Evolutionary conservation across 1,284 basidiomycete genomes (phyloP), one percentile per base, ranked within the genome.

Genomic region (Cutaneotrichosporon curvatum): DNA sequence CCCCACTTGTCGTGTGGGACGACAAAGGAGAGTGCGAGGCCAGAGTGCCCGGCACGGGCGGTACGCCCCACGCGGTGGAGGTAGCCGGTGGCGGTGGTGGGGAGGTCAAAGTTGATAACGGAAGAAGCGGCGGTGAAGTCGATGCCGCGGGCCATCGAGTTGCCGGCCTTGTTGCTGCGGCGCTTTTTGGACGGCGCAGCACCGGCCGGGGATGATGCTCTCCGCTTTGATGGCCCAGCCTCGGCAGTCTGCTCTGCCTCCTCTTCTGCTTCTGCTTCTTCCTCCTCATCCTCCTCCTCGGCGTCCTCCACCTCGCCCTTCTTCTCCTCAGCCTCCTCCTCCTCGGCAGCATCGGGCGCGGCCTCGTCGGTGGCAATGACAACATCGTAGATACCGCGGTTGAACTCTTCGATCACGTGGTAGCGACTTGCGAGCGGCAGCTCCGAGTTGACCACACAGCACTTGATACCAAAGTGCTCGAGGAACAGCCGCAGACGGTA

Each of bases 101-200:
- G 95, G 8, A 98, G 79, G 71, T 99, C 95, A 72, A 98, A 99
- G 75, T 98, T 99, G 73, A 99, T 81, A 8, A 99, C 95, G 61
- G 92, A 97, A 2, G 92, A 84, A 37, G 98, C 95, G 59, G 95
- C 86, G 60, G 97, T 79, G 70, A 99, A 99, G 73, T 99, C 95
- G 55, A 98, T 83, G 2, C 95, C 95, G 36, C 95, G 86, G 1
- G 90, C 91, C 43, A 97, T 87, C 35, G 94, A 91, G 62, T 92
- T 97, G 65, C 95, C 88, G 45, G 79, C 82, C 25, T 28, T 28
- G 25, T 7, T 7, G 62, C 85, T 84, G 45, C 58, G 59, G 41
- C 54, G 58, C 59, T 68, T 58, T 48, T 61, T 63, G 23, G 34
- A 31, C 8, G 45, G 34, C 3, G 45, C 45, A 21, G 42, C 48